phyloP scores from a whole-genome alignment of 2,329 filamentous ascomycete genomes.

The Metarhizium brunneum region DNA sequence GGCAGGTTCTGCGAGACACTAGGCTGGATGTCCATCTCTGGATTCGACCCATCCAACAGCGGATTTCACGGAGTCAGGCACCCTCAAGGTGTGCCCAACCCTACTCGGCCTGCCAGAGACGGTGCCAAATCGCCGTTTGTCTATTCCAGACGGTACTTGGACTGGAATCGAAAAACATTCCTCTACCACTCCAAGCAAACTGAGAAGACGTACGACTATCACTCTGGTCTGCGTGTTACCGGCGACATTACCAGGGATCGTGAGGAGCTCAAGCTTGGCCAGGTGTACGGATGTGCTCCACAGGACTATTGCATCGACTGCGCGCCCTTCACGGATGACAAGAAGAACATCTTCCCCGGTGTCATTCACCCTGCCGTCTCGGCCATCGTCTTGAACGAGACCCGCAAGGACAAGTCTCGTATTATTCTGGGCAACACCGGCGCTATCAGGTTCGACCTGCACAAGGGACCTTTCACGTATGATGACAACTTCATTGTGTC shows the following conservation, averaged over 20 bases:
- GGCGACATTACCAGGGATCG: conserved; percentile 40
- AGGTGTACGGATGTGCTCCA: conserved; percentile 51
- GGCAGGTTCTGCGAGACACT: conserved; percentile 61
- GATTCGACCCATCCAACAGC: conserved; percentile 40
- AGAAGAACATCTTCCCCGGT: conserved; percentile 45
- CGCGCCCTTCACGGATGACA: conserved; percentile 39
- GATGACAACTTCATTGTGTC: conserved; percentile 44
- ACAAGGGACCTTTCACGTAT: conserved; percentile 52
- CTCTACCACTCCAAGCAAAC: conserved; percentile 50
- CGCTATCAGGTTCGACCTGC: conserved; percentile 50
- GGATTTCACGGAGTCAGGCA: conserved; percentile 26
- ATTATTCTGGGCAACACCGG: conserved; percentile 54
- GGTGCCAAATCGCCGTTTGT: conserved; percentile 28
- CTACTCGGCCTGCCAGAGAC: conserved; percentile 28
- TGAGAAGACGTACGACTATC: conserved; percentile 39
- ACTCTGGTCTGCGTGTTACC: conserved; percentile 35
- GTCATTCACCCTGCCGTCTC: conserved; percentile 42
- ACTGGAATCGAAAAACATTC: conserved; percentile 60
- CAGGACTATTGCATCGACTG: conserved; percentile 49
- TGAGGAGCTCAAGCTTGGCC: conserved; percentile 43
- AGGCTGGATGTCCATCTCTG: conserved; percentile 56
- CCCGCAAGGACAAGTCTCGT: conserved; percentile 38
- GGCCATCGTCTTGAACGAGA: conserved; percentile 40
- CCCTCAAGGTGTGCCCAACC: conserved; percentile 27
- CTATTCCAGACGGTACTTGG: conserved; percentile 54